Evolutionary conservation across 192 early-diverging fungal species (phyloP).

Genomic region (Pilaira anomala): DNA sequence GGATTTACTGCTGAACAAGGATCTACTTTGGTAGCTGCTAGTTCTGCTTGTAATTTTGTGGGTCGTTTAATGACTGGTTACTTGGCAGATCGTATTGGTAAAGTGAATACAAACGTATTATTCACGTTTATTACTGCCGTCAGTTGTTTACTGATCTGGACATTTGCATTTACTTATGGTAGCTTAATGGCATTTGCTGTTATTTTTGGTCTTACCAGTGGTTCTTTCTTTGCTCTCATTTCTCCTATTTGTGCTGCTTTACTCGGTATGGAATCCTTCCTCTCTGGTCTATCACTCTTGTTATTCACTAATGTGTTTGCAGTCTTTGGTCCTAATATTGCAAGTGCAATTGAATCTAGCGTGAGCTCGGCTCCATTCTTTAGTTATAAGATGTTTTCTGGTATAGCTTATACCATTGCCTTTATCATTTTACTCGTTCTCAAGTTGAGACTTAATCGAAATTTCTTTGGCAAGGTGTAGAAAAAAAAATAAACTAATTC

Average conservation of each 20-base stretch:
- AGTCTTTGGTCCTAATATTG: conserved; percentile 35
- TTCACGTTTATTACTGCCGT: conserved; percentile 24
- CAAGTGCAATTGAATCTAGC: conserved; percentile 32
- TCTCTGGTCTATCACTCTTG: conserved; percentile 24
- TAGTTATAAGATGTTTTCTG: conserved; percentile 43
- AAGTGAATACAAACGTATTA: conserved; percentile 30
- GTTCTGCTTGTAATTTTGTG: conserved; percentile 19
- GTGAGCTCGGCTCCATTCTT: conserved; percentile 27
- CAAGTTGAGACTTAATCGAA: conserved; percentile 20
- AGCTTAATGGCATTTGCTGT: conserved; percentile 30
- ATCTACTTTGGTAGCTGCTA: conserved; percentile 16
- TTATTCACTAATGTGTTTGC: conserved; percentile 24
- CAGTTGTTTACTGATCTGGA: conserved; percentile 32
- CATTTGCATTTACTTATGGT: conserved; percentile 29
- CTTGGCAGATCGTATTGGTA: conserved; percentile 30
- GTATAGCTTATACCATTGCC: conserved; percentile 13
- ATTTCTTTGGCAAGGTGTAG: conserved; percentile 18
- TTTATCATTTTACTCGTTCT: conserved; percentile 9
- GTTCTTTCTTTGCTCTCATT: conserved; percentile 36
- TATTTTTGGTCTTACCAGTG: conserved; percentile 33
- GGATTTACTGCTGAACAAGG: conserved; percentile 28
- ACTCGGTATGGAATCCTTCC: conserved; percentile 21
- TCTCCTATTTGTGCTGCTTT: conserved; percentile 23
- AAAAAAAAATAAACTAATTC: no score
- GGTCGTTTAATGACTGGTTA: conserved; percentile 28